These are phyloP conservation scores for Aspergillus pseudoterreus DNA, from an alignment of 2,329 filamentous ascomycete species.

Conservation along the genomic window DNA sequence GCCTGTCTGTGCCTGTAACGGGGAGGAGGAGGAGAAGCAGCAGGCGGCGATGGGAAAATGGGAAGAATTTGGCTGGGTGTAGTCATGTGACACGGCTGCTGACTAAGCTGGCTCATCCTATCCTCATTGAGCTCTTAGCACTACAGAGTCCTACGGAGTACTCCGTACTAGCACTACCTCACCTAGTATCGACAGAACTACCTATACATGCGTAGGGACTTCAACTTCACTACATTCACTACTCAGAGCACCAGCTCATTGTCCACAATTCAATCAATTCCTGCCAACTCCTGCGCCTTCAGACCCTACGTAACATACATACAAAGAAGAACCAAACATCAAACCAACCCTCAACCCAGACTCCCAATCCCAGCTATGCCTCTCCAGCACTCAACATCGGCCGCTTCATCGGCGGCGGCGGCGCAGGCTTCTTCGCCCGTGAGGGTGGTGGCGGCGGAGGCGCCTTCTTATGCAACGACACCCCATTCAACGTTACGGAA, in stretches of 20 bases:
- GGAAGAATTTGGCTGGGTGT: conserved; percentile 30
- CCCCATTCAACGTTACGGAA: conserved; percentile 39
- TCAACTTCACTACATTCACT: too few relatives aligned
- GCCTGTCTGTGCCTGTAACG: conserved; percentile 28
- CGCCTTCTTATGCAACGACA: conserved; percentile 46
- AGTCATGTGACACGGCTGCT: conserved; percentile 22
- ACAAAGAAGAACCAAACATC: not conserved
- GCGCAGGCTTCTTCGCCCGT: conserved; percentile 62
- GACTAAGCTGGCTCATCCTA: conserved; percentile 18
- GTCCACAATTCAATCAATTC: too few relatives aligned
- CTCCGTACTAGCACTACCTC: too few relatives aligned
- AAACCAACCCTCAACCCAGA: not conserved
- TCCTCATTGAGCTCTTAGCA: too few relatives aligned
- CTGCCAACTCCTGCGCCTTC: not conserved
- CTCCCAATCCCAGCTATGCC: conserved; percentile 10
- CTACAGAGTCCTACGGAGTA: too few relatives aligned
- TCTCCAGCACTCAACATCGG: conserved; percentile 30
- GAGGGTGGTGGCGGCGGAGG: conserved; percentile 62
- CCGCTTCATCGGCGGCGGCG: conserved; percentile 63
- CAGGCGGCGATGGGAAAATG: conserved; percentile 10
- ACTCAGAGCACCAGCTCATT: too few relatives aligned
- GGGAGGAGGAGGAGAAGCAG: conserved; percentile 12
- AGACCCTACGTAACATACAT: not conserved
- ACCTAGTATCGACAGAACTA: too few relatives aligned
- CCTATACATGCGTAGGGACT: too few relatives aligned